phyloP scores from a whole-genome alignment of 1,284 basidiomycete species.

The Ceratobasidium sp. region DNA sequence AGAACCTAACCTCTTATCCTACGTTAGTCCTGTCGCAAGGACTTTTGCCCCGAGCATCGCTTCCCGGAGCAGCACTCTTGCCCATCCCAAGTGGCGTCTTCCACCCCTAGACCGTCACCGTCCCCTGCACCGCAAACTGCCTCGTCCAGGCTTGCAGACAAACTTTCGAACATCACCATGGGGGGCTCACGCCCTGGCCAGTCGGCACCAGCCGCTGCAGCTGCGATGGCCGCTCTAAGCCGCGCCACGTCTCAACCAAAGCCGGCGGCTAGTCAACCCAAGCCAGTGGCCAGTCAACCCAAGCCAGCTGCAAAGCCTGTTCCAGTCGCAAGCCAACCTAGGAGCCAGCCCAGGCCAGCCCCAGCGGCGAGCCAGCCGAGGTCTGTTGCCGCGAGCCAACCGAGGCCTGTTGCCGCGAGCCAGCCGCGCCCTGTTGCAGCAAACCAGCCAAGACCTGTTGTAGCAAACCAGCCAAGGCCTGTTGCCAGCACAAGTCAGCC shows the following conservation, averaged over 20 bases:
- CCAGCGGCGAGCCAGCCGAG: constrained; percentile 45
- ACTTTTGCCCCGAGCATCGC: constrained; percentile 80
- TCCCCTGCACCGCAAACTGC: constrained; percentile 47
- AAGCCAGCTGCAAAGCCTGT: constrained; percentile 56
- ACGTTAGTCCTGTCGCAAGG: constrained; percentile 72
- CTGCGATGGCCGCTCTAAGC: constrained; percentile 64
- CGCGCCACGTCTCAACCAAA: constrained; percentile 52
- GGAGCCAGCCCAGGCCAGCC: too few species aligned
- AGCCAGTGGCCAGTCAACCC: too few species aligned
- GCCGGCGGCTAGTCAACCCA: constrained; percentile 14
- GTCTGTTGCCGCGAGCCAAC: constrained; percentile 8
- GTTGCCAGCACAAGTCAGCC: constrained; percentile 17
- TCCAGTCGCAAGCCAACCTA: too few species aligned
- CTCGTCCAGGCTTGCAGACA: constrained; percentile 42
- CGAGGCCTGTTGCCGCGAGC: constrained; percentile 24
- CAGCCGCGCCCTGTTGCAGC: constrained; percentile 50
- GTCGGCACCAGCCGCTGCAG: constrained; percentile 48
- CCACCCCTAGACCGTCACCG: constrained; percentile 44
- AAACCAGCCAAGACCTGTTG: too few species aligned
- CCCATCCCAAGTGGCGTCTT: constrained; percentile 48
- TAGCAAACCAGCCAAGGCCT: constrained; percentile 44
- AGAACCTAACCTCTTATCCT: constrained; percentile 21
- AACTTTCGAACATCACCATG: constrained; percentile 50
- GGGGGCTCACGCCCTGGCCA: constrained; percentile 59
- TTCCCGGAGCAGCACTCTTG: constrained; percentile 78